phyloP scores from a whole-genome alignment of 1,284 basidiomycete genomes.

The Ganoderma multipileum region DNA sequence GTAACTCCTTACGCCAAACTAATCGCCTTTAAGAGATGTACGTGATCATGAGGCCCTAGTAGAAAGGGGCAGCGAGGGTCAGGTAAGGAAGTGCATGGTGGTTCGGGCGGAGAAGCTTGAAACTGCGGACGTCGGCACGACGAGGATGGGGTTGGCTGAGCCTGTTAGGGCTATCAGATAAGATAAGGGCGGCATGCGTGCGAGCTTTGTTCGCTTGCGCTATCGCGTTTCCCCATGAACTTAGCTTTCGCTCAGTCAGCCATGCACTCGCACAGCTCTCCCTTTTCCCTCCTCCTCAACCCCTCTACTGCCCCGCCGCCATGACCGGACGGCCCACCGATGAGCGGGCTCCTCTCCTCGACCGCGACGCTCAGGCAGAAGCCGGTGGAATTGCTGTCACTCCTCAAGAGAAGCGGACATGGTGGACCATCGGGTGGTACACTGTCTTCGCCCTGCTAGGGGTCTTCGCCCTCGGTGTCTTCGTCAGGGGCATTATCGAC shows the following conservation, averaged over 20 bases:
- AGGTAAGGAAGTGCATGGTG: neutral
- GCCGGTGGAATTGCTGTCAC: constrained; percentile 19
- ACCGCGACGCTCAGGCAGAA: constrained; percentile 20
- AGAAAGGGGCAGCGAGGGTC: neutral
- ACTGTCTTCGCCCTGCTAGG: constrained; percentile 43
- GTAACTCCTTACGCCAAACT: neutral
- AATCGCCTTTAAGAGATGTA: neutral
- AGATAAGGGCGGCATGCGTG: constrained; percentile 4
- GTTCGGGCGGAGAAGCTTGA: neutral
- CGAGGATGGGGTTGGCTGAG: neutral
- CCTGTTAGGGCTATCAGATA: neutral
- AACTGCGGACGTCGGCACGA: neutral
- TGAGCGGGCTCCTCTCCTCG: constrained; percentile 28
- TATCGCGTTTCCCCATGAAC: neutral
- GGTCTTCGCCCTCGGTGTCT: constrained; percentile 51
- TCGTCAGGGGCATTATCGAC: constrained; percentile 75
- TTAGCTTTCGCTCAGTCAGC: constrained; percentile 17
- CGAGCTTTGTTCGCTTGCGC: neutral
- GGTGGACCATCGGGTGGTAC: constrained; percentile 43
- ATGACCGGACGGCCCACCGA: constrained; percentile 23
- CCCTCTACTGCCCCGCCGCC: constrained; percentile 10
- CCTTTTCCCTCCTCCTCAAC: constrained; percentile 3
- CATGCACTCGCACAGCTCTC: constrained; percentile 10
- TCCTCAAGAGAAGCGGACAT: constrained; percentile 36
- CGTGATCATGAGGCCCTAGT: neutral